Base-by-base conservation (phyloP, 768 basidiomycete genomes). In the Suillus brevipes region DNA sequence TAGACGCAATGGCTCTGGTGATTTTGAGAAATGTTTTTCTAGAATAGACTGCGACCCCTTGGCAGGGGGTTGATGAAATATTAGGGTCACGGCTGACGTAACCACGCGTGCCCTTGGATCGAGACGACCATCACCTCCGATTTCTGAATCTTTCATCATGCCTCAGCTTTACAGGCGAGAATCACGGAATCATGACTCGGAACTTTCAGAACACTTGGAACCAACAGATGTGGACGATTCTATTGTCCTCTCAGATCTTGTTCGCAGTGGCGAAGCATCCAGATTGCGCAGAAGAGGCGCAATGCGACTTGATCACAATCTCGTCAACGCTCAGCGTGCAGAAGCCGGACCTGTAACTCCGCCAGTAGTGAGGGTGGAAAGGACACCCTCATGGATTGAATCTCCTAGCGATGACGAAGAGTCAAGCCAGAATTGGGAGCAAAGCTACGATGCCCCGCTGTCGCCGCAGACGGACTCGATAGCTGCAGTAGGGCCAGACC, bases 251-350 rank as follows among this genome's bases (percentile, higher is more conserved):
- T 89, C 88, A 2, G 90, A 91, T 74, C 82, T 92, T 49, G 81
- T 91, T 18, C 87, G 90, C 60, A 87, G 87, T 1, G 90, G 87
- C 18, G 90, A 92, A 71, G 87, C 88, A 0, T 91, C 90, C 4
- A 81, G 90, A 6, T 77, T 91, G 61, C 84, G 90, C n/a, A 79
- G 90, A 63, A 79, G 90, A 67, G 90, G 90, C 13, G 90, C 90
- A 60, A 84, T 91, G 82, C 81, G 87, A 45, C 79, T 89, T 40
- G 87, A 88, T 75, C 81, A 81, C 65, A 74, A 71, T 45, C 43
- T 70, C 28, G 55, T 75, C 34, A 71, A 60, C 63, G 59, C 70
- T n/a, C 75, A 76, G 59, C 75, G 76, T 58, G 65, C 68, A 20
- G 76, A 75, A 68, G 43, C 61, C 3, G 71, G 71, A 59, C 72